Percentiles rank a stretch among this genome's conserved stretches.
phyloP scores from a whole-genome alignment of 1,284 basidiomycete genomes.

The Tylopilus sp. region DNA sequence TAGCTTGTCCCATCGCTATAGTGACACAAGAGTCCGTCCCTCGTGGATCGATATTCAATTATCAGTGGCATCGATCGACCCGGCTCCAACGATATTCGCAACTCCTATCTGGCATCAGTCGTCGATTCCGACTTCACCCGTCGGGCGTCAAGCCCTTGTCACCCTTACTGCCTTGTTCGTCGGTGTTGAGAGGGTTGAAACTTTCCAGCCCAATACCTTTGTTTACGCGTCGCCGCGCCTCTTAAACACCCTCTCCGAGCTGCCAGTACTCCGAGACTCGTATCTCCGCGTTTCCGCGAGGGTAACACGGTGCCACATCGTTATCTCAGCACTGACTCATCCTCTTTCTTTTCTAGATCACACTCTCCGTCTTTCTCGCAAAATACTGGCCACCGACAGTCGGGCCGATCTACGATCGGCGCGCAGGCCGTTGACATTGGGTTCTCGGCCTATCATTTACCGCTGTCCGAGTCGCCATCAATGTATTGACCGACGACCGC shows the following conservation, averaged over 20 bases:
- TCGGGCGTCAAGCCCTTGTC: background rate
- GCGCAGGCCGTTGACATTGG: background rate
- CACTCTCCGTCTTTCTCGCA: background rate
- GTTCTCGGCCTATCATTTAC: background rate
- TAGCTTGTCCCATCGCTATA: background rate
- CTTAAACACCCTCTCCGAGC: background rate
- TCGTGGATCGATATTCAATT: too few species aligned
- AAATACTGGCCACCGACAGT: background rate
- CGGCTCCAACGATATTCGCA: background rate
- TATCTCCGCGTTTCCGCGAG: background rate
- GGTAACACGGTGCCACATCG: background rate
- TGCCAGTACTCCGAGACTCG: background rate
- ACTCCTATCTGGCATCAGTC: too few species aligned
- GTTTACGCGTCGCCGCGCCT: background rate
- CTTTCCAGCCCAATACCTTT: background rate
- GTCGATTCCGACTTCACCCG: too few species aligned
- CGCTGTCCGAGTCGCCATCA: too few species aligned
- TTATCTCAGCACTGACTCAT: background rate
- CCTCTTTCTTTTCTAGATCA: background rate
- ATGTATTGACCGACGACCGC: background rate
- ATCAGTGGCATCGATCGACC: constrained; percentile 3
- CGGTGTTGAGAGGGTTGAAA: background rate
- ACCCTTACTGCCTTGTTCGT: background rate
- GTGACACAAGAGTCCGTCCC: background rate
- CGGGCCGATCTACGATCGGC: background rate